phyloP scores from a whole-genome alignment of 2,329 filamentous ascomycete genomes.

The Ceratocystis diversiconidia region DNA sequence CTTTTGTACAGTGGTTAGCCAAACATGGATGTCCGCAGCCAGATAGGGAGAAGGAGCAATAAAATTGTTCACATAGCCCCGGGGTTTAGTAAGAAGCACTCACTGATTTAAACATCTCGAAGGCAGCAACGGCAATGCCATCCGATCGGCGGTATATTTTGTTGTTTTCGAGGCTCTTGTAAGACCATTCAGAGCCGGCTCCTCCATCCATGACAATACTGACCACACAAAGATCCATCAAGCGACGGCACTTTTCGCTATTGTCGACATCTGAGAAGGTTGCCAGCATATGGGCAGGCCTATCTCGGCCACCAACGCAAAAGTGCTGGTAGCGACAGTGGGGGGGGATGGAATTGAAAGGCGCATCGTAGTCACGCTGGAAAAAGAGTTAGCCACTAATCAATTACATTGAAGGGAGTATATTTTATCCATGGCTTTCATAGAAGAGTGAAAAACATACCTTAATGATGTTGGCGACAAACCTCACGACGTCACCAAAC shows the following conservation, averaged over 20 bases:
- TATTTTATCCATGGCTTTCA: neutral
- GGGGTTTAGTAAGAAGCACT: constrained; percentile 19
- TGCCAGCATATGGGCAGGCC: constrained; percentile 55
- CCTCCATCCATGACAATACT: constrained; percentile 78
- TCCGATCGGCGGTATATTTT: constrained; percentile 73
- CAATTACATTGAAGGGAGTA: neutral
- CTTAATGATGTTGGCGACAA: constrained; percentile 91
- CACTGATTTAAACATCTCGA: constrained; percentile 83
- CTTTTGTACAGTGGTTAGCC: constrained; percentile 23
- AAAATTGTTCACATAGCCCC: no score
- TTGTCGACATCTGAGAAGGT: constrained; percentile 57
- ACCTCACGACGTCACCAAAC: constrained; percentile 68
- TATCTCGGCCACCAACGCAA: constrained; percentile 61
- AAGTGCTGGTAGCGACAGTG: constrained; percentile 80
- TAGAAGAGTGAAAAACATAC: constrained; percentile 32
- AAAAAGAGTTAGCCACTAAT: neutral
- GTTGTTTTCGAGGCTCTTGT: constrained; percentile 80
- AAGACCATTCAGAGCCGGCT: constrained; percentile 80
- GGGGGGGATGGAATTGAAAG: constrained; percentile 55
- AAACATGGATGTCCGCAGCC: neutral
- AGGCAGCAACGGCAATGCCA: constrained; percentile 60
- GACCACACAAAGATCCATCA: constrained; percentile 65
- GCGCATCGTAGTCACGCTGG: constrained; percentile 40
- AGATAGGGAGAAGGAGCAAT: neutral
- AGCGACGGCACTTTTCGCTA: constrained; percentile 57